A percentile compares a stretch with the other conserved stretches of the same genome.
Evolutionary conservation across 2,329 filamentous ascomycete genomes (phyloP).

Genomic region (Sarocladiaceae sp.): DNA sequence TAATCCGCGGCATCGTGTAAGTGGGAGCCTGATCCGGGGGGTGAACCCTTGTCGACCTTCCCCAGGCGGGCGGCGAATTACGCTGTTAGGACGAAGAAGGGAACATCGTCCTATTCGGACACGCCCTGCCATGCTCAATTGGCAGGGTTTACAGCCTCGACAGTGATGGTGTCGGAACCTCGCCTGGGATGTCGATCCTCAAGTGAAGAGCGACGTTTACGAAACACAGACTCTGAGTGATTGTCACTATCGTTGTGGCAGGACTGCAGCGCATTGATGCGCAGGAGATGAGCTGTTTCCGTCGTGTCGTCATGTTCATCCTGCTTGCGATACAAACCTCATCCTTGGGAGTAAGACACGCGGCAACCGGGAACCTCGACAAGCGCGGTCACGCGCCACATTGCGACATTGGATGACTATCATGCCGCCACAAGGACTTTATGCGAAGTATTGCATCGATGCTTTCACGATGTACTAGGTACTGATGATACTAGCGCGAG

Average conservation of each 20-base stretch:
- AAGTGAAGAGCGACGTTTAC: neutral
- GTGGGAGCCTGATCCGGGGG: neutral
- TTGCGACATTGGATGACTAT: neutral
- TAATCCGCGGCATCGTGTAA: neutral
- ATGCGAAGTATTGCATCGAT: no score
- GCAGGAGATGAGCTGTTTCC: neutral
- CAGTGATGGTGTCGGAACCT: neutral
- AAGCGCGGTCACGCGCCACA: neutral
- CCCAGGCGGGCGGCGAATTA: no score
- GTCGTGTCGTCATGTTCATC: neutral
- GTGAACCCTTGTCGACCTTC: no score
- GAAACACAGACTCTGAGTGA: neutral
- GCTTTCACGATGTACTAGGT: neutral
- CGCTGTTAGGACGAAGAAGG: neutral
- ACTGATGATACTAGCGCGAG: no score
- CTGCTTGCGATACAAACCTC: neutral
- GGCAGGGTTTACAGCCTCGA: neutral
- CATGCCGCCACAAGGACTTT: neutral
- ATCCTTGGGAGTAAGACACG: neutral
- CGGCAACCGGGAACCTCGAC: neutral
- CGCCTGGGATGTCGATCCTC: neutral
- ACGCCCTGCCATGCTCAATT: neutral
- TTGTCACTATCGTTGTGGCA: no score
- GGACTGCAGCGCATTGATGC: neutral
- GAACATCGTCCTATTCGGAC: neutral